phyloP scores from a whole-genome alignment of 495 filamentous ascomycete species.

The Thermochaetoides thermophila region DNA sequence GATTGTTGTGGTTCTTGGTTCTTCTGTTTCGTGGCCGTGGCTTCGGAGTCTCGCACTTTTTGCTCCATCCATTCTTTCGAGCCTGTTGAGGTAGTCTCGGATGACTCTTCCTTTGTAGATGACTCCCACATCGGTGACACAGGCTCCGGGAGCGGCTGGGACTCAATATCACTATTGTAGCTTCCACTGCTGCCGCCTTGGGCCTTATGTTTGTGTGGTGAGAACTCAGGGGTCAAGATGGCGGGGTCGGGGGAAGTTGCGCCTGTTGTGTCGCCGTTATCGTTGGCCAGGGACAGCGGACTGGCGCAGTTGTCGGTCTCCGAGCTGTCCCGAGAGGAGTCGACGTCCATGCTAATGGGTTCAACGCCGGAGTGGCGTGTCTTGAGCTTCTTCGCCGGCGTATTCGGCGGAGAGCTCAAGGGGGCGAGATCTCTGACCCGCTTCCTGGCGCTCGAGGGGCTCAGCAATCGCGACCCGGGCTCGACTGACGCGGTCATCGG shows the following conservation, averaged over 20 bases:
- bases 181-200: conserved; percentile 19
- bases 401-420: conserved; percentile 29
- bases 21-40: too few species aligned
- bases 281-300: conserved; percentile 11
- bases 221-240: conserved; percentile 23
- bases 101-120: background rate
- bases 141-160: conserved; percentile 7
- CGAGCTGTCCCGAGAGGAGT: conserved; percentile 15
- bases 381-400: conserved; percentile 30
- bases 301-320: conserved; percentile 7
- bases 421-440: conserved; percentile 19
- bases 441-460: conserved; percentile 10
- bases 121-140: background rate
- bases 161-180: conserved; percentile 1
- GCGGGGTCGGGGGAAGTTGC: conserved; percentile 18
- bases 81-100: background rate
- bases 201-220: conserved; percentile 18
- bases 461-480: conserved; percentile 2
- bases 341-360: conserved; percentile 10
- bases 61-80: too few species aligned
- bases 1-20: background rate
- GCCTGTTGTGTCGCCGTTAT: conserved; percentile 21
- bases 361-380: conserved; percentile 19
- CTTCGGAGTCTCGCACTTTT: too few species aligned
- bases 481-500: conserved; percentile 10